These are phyloP conservation scores for Diplodia seriata DNA, from an alignment of 2,329 filamentous ascomycete species.

Conservation along the genomic window DNA sequence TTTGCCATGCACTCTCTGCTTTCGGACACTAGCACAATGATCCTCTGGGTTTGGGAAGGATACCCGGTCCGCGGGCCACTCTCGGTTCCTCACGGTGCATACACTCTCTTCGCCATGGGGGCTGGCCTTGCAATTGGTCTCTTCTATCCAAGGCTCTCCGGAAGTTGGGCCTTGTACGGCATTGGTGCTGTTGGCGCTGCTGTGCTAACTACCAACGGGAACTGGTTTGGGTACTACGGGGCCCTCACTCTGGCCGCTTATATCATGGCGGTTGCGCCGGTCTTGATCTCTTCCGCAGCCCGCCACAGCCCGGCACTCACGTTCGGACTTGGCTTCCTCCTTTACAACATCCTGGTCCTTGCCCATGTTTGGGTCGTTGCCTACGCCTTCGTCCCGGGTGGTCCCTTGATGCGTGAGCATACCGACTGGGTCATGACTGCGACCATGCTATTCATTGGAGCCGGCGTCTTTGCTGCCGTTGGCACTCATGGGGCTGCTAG, in stretches of 20 bases:
- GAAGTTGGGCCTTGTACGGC: slow-evolving; percentile 80
- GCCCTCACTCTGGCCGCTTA: slow-evolving; percentile 78
- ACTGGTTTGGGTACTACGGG: slow-evolving; percentile 92
- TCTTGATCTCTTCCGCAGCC: slow-evolving; percentile 76
- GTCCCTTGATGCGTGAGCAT: slow-evolving; percentile 87
- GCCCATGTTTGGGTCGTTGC: slow-evolving; percentile 99
- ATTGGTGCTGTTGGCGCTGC: slow-evolving; percentile 80
- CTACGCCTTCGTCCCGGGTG: slow-evolving; percentile 96
- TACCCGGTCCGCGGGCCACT: slow-evolving; percentile 89
- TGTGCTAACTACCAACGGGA: slow-evolving; percentile 74
- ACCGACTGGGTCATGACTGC: slow-evolving; percentile 94
- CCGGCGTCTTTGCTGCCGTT: slow-evolving; percentile 76
- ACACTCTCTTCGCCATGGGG: slow-evolving; percentile 87
- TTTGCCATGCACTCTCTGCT: slow-evolving; percentile 92
- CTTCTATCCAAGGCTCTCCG: slow-evolving; percentile 71
- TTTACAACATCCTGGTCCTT: slow-evolving; percentile 94
- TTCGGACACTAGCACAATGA: slow-evolving; percentile 98
- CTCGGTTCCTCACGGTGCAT: slow-evolving; percentile 86
- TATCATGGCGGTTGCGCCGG: slow-evolving; percentile 78
- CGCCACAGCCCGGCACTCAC: slow-evolving; percentile 77
- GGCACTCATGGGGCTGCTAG: slow-evolving; percentile 55
- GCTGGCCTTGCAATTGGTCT: slow-evolving; percentile 78
- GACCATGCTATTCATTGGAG: slow-evolving; percentile 84
- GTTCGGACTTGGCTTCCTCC: slow-evolving; percentile 86
- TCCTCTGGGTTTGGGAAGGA: slow-evolving; percentile 97